phyloP scores from a whole-genome alignment of 2,329 filamentous ascomycete genomes.

The Colletotrichum liaoningense region DNA sequence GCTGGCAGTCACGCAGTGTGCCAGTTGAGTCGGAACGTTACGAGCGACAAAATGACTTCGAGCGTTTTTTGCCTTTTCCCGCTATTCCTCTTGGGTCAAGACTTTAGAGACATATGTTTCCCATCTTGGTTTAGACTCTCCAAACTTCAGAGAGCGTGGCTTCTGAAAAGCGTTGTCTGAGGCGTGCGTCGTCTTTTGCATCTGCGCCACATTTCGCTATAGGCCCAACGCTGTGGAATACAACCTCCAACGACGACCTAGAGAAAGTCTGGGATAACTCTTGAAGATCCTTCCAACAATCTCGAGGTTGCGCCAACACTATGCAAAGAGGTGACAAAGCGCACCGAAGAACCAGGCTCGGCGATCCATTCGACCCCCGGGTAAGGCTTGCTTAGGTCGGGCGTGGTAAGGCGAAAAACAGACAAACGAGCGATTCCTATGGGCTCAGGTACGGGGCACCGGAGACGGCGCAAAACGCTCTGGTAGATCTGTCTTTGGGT shows the following conservation, averaged over 20 bases:
- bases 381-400: conserved; percentile 11
- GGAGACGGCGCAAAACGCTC: conserved; percentile 9
- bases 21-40: conserved; percentile 29
- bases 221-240: neutral
- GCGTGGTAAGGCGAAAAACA: conserved; percentile 3
- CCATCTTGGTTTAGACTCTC: conserved; percentile 1
- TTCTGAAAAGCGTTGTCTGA: neutral
- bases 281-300: neutral
- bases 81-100: neutral
- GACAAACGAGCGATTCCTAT: conserved; percentile 4
- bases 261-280: neutral
- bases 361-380: conserved; percentile 15
- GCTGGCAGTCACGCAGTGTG: neutral
- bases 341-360: neutral
- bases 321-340: neutral
- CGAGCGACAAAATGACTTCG: conserved; percentile 1
- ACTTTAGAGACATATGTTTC: neutral
- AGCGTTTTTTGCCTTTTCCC: neutral
- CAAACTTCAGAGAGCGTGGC: neutral
- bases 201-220: conserved; percentile 14
- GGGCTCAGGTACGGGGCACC: conserved; percentile 10
- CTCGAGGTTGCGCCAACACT: neutral
- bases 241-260: neutral
- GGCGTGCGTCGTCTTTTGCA: conserved; percentile 17
- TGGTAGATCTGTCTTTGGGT: conserved; percentile 17